Conservation (phyloP, 176 grass and related monocot genomes). For the Avena insularis region DNA sequence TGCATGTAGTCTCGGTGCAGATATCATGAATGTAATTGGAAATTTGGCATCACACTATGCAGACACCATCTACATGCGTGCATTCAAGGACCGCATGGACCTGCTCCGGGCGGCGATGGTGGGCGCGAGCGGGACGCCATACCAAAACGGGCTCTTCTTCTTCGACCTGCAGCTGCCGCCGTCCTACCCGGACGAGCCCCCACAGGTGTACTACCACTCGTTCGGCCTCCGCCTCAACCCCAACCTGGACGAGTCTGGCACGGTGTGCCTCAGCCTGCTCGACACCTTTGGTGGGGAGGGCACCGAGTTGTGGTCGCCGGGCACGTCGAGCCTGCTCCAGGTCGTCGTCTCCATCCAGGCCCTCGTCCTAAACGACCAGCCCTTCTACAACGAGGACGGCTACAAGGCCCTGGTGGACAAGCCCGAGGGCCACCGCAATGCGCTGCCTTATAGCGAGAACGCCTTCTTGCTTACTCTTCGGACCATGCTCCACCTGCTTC, state of each 20-base stretch:
- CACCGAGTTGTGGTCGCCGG: background rate
- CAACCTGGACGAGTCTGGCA: background rate
- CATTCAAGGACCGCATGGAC: slow-evolving; percentile 39
- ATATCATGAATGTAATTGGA: too few species aligned
- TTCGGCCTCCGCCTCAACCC: background rate
- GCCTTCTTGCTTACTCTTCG: background rate
- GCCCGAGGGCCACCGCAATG: background rate
- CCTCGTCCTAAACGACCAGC: background rate
- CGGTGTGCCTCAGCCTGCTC: background rate
- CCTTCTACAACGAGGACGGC: slow-evolving; percentile 8
- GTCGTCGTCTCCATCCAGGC: slow-evolving; percentile 34
- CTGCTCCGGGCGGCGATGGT: slow-evolving; percentile 19
- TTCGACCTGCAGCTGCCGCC: background rate
- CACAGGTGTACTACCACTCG: background rate
- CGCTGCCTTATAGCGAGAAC: background rate
- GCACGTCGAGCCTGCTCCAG: background rate
- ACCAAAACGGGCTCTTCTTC: background rate
- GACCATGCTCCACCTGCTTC: background rate
- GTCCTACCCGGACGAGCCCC: background rate
- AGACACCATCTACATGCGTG: background rate
- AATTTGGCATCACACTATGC: too few species aligned
- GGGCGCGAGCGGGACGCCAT: slow-evolving; percentile 11
- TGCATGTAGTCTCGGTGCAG: too few species aligned
- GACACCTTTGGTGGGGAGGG: background rate
- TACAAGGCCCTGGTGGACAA: background rate